phyloP scores from a whole-genome alignment of 768 basidiomycete genomes.

The Daedaleopsis nitida region DNA sequence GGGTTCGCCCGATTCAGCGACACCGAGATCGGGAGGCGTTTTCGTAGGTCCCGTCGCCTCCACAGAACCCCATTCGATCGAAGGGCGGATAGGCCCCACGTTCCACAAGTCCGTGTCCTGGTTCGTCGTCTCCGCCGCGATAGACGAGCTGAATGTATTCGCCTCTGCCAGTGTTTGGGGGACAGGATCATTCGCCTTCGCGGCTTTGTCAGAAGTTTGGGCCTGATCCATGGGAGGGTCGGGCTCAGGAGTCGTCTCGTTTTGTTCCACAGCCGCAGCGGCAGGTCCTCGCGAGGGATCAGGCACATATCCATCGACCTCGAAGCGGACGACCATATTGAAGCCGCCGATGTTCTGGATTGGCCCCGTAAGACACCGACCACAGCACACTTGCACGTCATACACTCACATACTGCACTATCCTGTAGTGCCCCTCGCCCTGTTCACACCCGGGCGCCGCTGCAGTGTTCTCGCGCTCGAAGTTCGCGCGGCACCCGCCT shows the following conservation, averaged over 20 bases:
- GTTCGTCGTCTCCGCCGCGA: not conserved
- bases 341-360: constrained; percentile 25
- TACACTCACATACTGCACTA: constrained; percentile 28
- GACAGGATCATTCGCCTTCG: too few relatives aligned
- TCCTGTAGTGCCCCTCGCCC: constrained; percentile 21
- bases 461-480: constrained; percentile 38
- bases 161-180: too few relatives aligned
- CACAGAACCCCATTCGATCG: not conserved
- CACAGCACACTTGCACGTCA: too few relatives aligned
- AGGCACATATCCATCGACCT: constrained; percentile 28
- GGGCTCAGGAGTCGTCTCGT: not conserved
- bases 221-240: too few relatives aligned
- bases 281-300: not conserved
- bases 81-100: not conserved
- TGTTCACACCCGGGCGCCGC: constrained; percentile 20
- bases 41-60: not conserved
- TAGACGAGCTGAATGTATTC: not conserved
- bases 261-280: not conserved
- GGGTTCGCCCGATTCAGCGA: not conserved
- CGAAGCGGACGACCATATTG: constrained; percentile 30
- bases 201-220: too few relatives aligned
- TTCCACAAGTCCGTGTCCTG: not conserved
- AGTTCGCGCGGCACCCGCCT: constrained; percentile 38
- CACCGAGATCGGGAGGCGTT: not conserved
- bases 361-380: not conserved